Conservation (phyloP, 129 eudicot species). For the Deinandra increscens region DNA sequence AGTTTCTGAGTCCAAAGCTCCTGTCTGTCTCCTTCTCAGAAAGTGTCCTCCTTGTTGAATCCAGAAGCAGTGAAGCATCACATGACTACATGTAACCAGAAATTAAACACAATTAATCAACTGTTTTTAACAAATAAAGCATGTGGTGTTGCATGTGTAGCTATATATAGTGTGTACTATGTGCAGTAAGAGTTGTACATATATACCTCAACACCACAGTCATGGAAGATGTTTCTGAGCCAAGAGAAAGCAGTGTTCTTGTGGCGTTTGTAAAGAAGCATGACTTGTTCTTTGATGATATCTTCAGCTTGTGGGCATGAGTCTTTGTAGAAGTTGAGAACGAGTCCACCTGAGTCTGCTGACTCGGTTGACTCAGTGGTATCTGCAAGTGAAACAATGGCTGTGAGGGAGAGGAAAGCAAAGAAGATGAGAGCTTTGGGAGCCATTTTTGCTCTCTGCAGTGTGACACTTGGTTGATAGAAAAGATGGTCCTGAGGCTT, state of each 20-base stretch:
- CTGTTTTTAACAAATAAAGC: background rate
- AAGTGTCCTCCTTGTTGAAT: conserved; percentile 85
- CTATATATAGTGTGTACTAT: conserved; percentile 12
- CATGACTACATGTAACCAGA: conserved; percentile 48
- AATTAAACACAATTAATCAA: background rate
- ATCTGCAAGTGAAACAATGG: conserved; percentile 43
- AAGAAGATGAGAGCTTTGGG: conserved; percentile 53
- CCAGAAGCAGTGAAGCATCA: conserved; percentile 96
- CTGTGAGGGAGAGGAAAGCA: conserved; percentile 44
- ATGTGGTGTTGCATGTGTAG: too few relatives aligned
- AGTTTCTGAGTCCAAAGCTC: conserved; percentile 95
- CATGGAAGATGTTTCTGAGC: conserved; percentile 99
- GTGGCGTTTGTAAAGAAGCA: conserved; percentile 98
- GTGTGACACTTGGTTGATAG: background rate
- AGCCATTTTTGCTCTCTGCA: conserved; percentile 42
- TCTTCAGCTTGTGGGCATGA: conserved; percentile 98
- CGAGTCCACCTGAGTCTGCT: conserved; percentile 63
- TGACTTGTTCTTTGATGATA: conserved; percentile 87
- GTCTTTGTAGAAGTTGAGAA: conserved; percentile 82
- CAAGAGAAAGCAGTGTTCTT: conserved; percentile 99
- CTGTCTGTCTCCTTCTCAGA: conserved; percentile 98
- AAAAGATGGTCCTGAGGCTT: conserved; percentile 5
- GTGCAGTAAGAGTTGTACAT: conserved; percentile 14
- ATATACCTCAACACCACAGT: conserved; percentile 89
- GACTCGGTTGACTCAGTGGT: conserved; percentile 36